A percentile compares a stretch with the other conserved stretches of the same genome.
Conservation (phyloP, 2,329 filamentous ascomycete genomes). For the Neocucurbitaria cava region DNA sequence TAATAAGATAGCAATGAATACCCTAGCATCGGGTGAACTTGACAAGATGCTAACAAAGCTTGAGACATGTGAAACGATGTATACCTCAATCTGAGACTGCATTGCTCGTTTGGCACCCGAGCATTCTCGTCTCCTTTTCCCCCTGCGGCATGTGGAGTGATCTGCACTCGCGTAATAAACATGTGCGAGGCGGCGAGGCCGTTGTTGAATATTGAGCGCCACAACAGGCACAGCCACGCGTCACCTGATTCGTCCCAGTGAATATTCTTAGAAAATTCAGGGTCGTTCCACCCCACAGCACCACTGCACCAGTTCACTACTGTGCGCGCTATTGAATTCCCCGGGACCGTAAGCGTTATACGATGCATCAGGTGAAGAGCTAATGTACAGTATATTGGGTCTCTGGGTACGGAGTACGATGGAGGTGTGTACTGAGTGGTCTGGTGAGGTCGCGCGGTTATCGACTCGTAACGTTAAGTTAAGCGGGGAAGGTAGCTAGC, state of each 20-base stretch:
- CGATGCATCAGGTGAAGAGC: not conserved
- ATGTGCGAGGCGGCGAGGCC: not conserved
- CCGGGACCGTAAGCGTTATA: conserved; percentile 9
- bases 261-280: conserved; percentile 9
- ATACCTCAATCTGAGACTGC: not conserved
- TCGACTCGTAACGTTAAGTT: no score
- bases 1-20: not conserved
- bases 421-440: not conserved
- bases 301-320: conserved; percentile 1
- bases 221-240: conserved; percentile 10
- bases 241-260: not conserved
- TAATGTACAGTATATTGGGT: not conserved
- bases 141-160: not conserved
- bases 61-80: not conserved
- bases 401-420: conserved; percentile 8
- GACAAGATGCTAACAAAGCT: not conserved
- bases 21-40: not conserved
- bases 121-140: not conserved
- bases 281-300: conserved; percentile 9
- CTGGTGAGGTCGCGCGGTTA: conserved; percentile 3
- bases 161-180: not conserved
- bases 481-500: not conserved
- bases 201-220: not conserved
- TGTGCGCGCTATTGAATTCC: conserved; percentile 24
- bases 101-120: conserved; percentile 2